Evolutionary conservation across 176 grass and related monocot species (phyloP).

Genomic region (Oryza meridionalis): DNA sequence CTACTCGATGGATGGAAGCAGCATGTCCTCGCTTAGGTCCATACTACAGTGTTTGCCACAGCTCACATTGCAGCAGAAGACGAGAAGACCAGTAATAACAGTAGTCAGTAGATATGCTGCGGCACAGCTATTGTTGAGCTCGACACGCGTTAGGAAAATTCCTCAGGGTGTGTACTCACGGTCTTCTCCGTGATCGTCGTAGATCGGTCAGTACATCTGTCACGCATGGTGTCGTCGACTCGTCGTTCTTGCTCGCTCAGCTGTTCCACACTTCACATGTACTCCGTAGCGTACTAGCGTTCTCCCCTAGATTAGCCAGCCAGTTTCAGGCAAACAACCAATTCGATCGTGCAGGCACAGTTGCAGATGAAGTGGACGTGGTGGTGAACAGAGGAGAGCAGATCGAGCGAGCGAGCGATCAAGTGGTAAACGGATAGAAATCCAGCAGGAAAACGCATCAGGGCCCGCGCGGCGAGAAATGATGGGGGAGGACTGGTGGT

Average conservation of each 20-base stretch:
- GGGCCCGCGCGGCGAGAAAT: not conserved
- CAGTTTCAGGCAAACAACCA: not conserved
- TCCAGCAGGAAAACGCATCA: not conserved
- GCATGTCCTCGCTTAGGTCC: not conserved
- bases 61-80: not conserved
- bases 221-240: not conserved
- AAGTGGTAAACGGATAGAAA: not conserved
- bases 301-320: too few relatives aligned
- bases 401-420: not conserved
- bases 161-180: not conserved
- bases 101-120: not conserved
- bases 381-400: not conserved
- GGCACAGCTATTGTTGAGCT: not conserved
- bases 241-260: not conserved
- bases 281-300: too few relatives aligned
- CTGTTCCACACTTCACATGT: not conserved
- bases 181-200: slow-evolving; percentile 1
- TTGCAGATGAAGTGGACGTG: not conserved
- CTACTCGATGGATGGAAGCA: not conserved
- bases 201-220: not conserved
- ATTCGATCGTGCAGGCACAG: not conserved
- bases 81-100: too few relatives aligned
- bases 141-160: not conserved
- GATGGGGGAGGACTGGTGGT: not conserved
- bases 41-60: not conserved